Evolutionary conservation across 768 basidiomycete genomes (phyloP).

Genomic region (Mycena polygramma): DNA sequence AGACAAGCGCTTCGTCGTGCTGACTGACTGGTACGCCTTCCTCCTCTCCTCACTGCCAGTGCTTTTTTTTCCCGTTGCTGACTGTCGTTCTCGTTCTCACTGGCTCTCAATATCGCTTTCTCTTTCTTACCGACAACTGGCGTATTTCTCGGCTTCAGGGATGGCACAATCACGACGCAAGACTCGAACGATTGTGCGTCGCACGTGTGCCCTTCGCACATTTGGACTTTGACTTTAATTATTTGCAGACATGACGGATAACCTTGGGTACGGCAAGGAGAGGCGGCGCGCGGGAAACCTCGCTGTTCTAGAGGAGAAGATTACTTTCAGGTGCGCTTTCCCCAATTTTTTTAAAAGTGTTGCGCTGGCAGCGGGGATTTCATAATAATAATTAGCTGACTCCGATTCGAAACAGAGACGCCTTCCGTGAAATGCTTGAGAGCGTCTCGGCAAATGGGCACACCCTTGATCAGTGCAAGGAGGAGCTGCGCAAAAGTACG

Average conservation of each 20-base stretch:
- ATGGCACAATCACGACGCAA: slow-evolving; percentile 92
- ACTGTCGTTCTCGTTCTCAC: too few relatives aligned
- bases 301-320: slow-evolving; percentile 73
- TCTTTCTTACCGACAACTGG: too few relatives aligned
- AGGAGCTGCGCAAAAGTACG: slow-evolving; percentile 79
- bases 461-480: slow-evolving; percentile 88
- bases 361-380: slow-evolving; percentile 3
- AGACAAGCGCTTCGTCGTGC: slow-evolving; percentile 86
- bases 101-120: too few relatives aligned
- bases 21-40: slow-evolving; percentile 87
- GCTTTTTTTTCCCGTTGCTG: too few relatives aligned
- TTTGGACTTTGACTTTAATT: too few relatives aligned
- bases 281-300: slow-evolving; percentile 82
- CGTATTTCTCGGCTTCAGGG: slow-evolving; percentile 60
- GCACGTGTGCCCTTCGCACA: slow-evolving; percentile 18
- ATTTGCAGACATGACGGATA: too few relatives aligned
- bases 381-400: not conserved
- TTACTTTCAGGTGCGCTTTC: slow-evolving; percentile 73
- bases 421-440: slow-evolving; percentile 87
- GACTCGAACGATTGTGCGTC: slow-evolving; percentile 93
- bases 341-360: too few relatives aligned
- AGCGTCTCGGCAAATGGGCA: slow-evolving; percentile 82
- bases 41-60: not conserved
- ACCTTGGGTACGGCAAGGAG: slow-evolving; percentile 85
- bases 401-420: slow-evolving; percentile 69